Base-by-base conservation (phyloP, 129 eudicot genomes). In the Flaveria bidentis region DNA sequence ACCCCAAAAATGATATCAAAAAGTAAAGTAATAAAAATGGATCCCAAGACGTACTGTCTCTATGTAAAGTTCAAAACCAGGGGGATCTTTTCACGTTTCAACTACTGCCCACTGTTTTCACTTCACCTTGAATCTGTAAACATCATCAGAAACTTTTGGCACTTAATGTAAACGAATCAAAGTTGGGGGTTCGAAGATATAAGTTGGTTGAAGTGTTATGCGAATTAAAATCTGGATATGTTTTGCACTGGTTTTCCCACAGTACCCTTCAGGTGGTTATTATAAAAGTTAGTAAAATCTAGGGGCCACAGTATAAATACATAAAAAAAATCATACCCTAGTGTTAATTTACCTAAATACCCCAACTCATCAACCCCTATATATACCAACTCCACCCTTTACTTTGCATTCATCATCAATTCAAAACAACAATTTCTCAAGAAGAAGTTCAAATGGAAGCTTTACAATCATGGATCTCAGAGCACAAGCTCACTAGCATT, bases 401-500 rank as follows among this genome's bases (percentile, higher is more conserved):
- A 56, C 75, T 50, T 49, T 42, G 22, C 69, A 76, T 82, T 71
- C 78, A 82, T 57, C 80, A 50, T 62, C 81, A 45, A 45, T 45
- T 45, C 49, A 68, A 69, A 33, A 72, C 23, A 65, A 64, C 44
- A 72, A 22, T 46, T 55, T 17, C 23, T 13, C 41, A 67, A 57
- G 14, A 55, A 47, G 71, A 25, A 26, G 9, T 36, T 28, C 39
- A 78, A 17, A 92, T 92, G 98, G 94, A 90, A 18, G 78, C 85
- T 22, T 52, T 88, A 36, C 94, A 88, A 71, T 86, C 94, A 67
- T 92, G 98, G 98, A 86, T 92, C 85, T 88, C 92, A 33, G 71
- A 92, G 13, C 94, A 92, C 89, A 92, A 92, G 82, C 98, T 92
- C 72, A 66, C 96, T 20, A 92, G 86, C 92, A 86, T 92, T 78